Evolutionary conservation across 1,284 basidiomycete genomes (phyloP).

Genomic region (Bondarzewia mesenterica): DNA sequence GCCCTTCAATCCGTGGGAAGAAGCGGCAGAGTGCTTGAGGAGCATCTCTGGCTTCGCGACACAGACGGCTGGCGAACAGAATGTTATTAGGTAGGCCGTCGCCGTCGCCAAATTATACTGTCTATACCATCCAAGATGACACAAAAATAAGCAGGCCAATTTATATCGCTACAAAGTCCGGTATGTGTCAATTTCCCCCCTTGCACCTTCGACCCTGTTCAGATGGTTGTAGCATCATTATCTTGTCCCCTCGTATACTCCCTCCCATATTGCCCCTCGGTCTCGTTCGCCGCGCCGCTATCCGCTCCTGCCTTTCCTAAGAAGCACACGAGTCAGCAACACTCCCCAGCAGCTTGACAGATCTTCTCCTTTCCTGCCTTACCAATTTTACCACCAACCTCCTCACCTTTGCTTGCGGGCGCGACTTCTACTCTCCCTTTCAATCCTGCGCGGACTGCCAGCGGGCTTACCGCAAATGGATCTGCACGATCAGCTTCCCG

Average conservation of each 20-base stretch:
- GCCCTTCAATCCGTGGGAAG: slow-evolving; percentile 26
- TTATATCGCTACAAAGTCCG: slow-evolving; percentile 63
- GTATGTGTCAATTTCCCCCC: slow-evolving; percentile 31
- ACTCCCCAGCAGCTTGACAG: slow-evolving; percentile 41
- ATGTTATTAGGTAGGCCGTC: slow-evolving; percentile 53
- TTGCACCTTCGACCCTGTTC: slow-evolving; percentile 2
- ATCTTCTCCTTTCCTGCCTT: slow-evolving; percentile 49
- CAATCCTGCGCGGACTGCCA: slow-evolving; percentile 75
- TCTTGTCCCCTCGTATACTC: slow-evolving; percentile 65
- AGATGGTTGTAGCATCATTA: slow-evolving; percentile 46
- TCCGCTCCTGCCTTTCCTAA: slow-evolving; percentile 33
- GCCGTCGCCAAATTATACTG: slow-evolving; percentile 66
- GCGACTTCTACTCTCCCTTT: slow-evolving; percentile 74
- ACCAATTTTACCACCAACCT: slow-evolving; percentile 71
- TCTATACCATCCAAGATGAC: slow-evolving; percentile 45
- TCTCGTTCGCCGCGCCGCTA: slow-evolving; percentile 66
- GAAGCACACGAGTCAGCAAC: slow-evolving; percentile 41
- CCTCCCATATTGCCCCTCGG: slow-evolving; percentile 66
- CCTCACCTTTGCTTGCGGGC: slow-evolving; percentile 67
- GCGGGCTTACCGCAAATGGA: slow-evolving; percentile 68
- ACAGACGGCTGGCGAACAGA: slow-evolving; percentile 55
- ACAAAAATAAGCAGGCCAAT: slow-evolving; percentile 53
- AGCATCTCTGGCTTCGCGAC: slow-evolving; percentile 48
- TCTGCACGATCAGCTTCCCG: slow-evolving; percentile 67
- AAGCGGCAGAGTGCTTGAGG: slow-evolving; percentile 16